Evolutionary conservation across 169 alveolate genomes (phyloP), one percentile per base, ranked within the genome.

Genomic region (Cryptosporidium andersoni): DNA sequence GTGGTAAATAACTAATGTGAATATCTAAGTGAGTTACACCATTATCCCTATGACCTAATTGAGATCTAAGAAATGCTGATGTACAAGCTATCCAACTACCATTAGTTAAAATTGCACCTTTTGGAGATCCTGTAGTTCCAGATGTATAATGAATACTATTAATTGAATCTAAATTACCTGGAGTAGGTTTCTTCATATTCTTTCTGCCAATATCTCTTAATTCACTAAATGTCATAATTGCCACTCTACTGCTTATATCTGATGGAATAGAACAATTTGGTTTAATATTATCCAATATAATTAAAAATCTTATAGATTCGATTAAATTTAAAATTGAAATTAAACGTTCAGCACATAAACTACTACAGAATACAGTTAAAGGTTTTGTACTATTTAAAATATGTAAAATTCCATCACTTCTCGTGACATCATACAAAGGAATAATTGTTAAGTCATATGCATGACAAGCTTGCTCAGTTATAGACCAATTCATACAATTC

Each of bases 71-170:
- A 48, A 74, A 74, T 9, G 63, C 85, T 16, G 85, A 52, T 16
- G 58, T 14, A 60, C 85, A 74, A 8, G 85, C 64, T 48, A 89
- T 81, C 43, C 89, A 64, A 65, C 88, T 90, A 55, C 64, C 65
- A 65, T 95, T 95, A 11, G 94, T 65, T 36, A 95, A 55, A 89
- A 93, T 67, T 6, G 92, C 96, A 34, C 96, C 97, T 67, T 95
- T 95, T n/a, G 98, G 98, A 40, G 67, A 52, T 36, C 98, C 98
- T 4, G 98, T 95, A 12, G 98, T 95, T 5, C 98, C 98, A 40
- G 94, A 88, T 12, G 98, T 95, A 66, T 93, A 95, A 65, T 66
- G 81, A 42, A 81, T 81, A 4, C 58, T 40, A 36, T 67, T 64
- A 8, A 81, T 64, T 12, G 82, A 65, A 3, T 65, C 68, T 12